These are phyloP conservation scores for Stemphylium vesicarium DNA, from an alignment of 2,329 filamentous ascomycete genomes.

Conservation along the genomic window DNA sequence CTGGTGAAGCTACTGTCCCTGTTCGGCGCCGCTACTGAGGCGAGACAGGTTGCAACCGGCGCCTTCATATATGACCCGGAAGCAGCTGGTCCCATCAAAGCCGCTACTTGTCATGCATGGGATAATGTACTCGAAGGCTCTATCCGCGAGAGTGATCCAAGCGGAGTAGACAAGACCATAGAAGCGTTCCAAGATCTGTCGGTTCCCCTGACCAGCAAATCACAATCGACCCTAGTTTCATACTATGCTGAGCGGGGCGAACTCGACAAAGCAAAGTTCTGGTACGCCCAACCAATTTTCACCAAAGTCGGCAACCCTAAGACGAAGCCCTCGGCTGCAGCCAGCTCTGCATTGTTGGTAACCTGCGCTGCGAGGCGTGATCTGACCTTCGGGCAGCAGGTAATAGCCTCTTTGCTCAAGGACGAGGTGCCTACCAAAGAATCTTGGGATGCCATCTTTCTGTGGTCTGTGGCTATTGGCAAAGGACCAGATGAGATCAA, in stretches of 20 bases:
- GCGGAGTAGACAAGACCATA: conserved; percentile 64
- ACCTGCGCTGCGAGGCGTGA: conserved; percentile 58
- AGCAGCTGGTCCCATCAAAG: neutral
- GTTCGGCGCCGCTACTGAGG: conserved; percentile 35
- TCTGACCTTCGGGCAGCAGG: conserved; percentile 51
- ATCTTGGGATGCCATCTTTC: conserved; percentile 74
- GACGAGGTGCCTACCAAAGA: conserved; percentile 51
- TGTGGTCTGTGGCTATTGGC: conserved; percentile 76
- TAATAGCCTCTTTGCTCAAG: conserved; percentile 46
- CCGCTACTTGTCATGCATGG: conserved; percentile 26
- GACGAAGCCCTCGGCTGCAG: conserved; percentile 28
- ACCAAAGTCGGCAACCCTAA: conserved; percentile 18
- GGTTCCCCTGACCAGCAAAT: conserved; percentile 46
- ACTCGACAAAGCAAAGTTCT: conserved; percentile 67
- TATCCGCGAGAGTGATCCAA: conserved; percentile 63
- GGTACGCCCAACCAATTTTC: conserved; percentile 67
- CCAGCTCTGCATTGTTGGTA: conserved; percentile 63
- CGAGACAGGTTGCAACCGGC: conserved; percentile 29
- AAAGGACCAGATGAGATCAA: conserved; percentile 75
- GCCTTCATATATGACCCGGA: conserved; percentile 19
- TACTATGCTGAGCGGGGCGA: conserved; percentile 68
- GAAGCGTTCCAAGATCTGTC: conserved; percentile 56
- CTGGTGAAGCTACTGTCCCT: conserved; percentile 26
- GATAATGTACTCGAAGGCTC: conserved; percentile 64
- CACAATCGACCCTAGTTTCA: conserved; percentile 61